A percentile compares a stretch with the other conserved stretches of the same genome.
phyloP scores from a whole-genome alignment of 768 basidiomycete species.

The Tricholoma terreum region DNA sequence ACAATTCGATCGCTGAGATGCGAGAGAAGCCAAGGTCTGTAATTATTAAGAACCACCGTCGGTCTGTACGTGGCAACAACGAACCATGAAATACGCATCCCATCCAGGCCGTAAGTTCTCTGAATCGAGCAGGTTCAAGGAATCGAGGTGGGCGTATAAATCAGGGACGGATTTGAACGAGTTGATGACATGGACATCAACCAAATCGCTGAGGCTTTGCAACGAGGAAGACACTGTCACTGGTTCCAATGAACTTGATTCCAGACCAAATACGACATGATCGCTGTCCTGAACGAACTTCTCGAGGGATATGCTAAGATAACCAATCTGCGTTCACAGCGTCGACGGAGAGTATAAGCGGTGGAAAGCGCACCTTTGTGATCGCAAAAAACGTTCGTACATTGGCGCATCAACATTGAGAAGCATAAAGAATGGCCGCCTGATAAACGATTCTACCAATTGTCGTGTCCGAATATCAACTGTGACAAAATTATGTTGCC shows the following conservation, averaged over 20 bases:
- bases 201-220: slow-evolving; percentile 41
- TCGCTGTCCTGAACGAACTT: slow-evolving; percentile 78
- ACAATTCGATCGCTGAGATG: slow-evolving; percentile 88
- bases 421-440: slow-evolving; percentile 88
- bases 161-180: slow-evolving; percentile 51
- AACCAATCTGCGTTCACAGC: background rate
- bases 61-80: slow-evolving; percentile 10
- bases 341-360: background rate
- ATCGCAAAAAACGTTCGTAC: slow-evolving; percentile 61
- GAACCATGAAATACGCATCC: slow-evolving; percentile 97
- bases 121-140: slow-evolving; percentile 63
- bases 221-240: slow-evolving; percentile 24
- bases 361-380: slow-evolving; percentile 39
- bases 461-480: slow-evolving; percentile 56
- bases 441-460: slow-evolving; percentile 67
- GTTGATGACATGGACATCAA: slow-evolving; percentile 63
- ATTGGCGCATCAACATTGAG: slow-evolving; percentile 83
- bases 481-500: slow-evolving; percentile 81
- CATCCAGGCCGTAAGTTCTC: slow-evolving; percentile 84
- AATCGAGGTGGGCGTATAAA: slow-evolving; percentile 62
- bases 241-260: slow-evolving; percentile 5
- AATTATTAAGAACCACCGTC: background rate
- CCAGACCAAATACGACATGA: slow-evolving; percentile 54
- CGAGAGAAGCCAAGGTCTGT: slow-evolving; percentile 85
- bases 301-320: slow-evolving; percentile 47